These are phyloP conservation scores for Globisporangium paddicum DNA, from an alignment of 352 stramenopile species.

Conservation along the genomic window DNA sequence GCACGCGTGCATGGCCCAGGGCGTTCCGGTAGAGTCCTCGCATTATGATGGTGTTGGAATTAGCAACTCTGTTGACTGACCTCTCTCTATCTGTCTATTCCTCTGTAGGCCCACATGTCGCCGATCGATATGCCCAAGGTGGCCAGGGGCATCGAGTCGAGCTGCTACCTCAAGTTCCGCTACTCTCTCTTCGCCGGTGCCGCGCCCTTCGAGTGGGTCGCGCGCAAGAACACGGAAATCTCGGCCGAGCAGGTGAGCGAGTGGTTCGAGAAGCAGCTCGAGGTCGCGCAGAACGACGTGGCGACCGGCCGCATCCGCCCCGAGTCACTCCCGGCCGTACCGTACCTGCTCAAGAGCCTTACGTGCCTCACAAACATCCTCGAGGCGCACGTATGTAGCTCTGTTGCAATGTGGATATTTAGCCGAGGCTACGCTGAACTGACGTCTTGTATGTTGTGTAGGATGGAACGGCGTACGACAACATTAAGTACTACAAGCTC, in stretches of 20 bases:
- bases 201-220: constrained; percentile 30
- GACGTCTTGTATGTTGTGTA: neutral
- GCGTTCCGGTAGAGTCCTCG: constrained; percentile 1
- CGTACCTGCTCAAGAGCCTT: neutral
- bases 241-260: neutral
- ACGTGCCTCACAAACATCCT: neutral
- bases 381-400: neutral
- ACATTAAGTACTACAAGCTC: constrained; percentile 3
- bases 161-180: constrained; percentile 34
- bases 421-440: no score
- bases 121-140: neutral
- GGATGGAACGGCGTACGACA: neutral
- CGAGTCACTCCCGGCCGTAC: neutral
- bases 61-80: neutral
- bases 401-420: no score
- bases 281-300: neutral
- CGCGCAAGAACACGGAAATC: neutral
- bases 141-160: neutral
- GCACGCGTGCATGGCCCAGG: constrained; percentile 18
- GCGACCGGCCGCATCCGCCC: neutral
- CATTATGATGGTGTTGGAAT: neutral
- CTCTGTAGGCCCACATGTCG: neutral
- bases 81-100: neutral
- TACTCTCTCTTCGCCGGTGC: constrained; percentile 36
- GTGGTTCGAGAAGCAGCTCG: constrained; percentile 3